A percentile compares a stretch with the other conserved stretches of the same genome.
Evolutionary conservation across 2,329 filamentous ascomycete species (phyloP).

Genomic region (Aspergillus nomiae): DNA sequence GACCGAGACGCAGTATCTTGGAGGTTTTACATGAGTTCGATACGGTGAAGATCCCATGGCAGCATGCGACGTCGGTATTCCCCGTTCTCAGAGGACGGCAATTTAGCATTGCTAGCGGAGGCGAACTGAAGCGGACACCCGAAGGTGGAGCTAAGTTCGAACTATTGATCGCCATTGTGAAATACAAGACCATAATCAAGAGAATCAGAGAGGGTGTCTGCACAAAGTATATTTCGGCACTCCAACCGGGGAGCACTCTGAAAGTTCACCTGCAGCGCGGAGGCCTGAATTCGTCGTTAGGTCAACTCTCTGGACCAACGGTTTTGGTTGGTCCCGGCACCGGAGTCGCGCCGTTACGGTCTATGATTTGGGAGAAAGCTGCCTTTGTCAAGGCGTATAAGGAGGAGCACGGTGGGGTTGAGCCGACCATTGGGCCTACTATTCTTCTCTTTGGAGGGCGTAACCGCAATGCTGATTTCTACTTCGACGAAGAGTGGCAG

Average conservation of each 20-base stretch:
- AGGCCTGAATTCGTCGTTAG: constrained; percentile 51
- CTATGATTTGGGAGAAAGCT: constrained; percentile 75
- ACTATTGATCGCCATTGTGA: constrained; percentile 82
- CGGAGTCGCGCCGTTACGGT: constrained; percentile 80
- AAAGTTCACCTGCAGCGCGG: constrained; percentile 60
- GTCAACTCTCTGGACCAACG: constrained; percentile 58
- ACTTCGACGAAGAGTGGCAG: constrained; percentile 77
- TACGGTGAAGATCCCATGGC: constrained; percentile 76
- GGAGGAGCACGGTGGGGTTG: constrained; percentile 29
- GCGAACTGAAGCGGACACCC: constrained; percentile 44
- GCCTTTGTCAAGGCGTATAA: constrained; percentile 36
- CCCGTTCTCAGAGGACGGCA: constrained; percentile 84
- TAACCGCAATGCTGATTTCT: constrained; percentile 73
- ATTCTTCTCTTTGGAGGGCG: constrained; percentile 84
- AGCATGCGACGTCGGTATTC: constrained; percentile 71
- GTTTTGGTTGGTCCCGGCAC: constrained; percentile 84
- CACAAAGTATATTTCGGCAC: constrained; percentile 76
- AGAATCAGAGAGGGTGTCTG: constrained; percentile 84
- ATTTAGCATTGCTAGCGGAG: constrained; percentile 87
- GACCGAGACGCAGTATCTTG: constrained; percentile 84
- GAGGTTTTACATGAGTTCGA: constrained; percentile 92
- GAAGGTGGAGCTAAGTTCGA: constrained; percentile 60
- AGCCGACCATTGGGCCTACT: constrained; percentile 44
- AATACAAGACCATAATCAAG: constrained; percentile 85
- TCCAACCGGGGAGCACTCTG: constrained; percentile 62